A percentile compares a stretch with the other conserved stretches of the same genome.
Conservation (phyloP, 768 basidiomycete species). For the Exidia glandulosa region DNA sequence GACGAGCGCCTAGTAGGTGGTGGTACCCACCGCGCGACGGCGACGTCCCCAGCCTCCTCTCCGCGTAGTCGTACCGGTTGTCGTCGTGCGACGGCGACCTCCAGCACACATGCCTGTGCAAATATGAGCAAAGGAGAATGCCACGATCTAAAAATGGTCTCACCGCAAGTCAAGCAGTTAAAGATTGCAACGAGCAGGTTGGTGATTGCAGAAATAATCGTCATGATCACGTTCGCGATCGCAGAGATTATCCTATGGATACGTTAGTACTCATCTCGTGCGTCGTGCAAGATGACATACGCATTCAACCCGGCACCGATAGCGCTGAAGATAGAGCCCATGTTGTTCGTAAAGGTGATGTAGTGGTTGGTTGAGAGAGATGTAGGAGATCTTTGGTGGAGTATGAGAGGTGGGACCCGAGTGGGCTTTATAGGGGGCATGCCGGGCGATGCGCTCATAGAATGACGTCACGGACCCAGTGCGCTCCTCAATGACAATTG, state of each 20-base stretch:
- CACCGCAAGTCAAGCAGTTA: neutral
- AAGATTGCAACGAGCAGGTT: constrained; percentile 29
- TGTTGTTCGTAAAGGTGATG: too few relatives aligned
- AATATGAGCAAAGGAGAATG: too few relatives aligned
- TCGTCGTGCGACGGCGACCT: constrained; percentile 26
- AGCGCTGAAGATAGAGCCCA: constrained; percentile 53
- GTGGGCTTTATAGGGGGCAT: too few relatives aligned
- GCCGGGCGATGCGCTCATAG: too few relatives aligned
- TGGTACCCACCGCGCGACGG: neutral
- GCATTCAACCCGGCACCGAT: constrained; percentile 44
- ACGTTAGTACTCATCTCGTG: too few relatives aligned
- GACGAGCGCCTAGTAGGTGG: neutral
- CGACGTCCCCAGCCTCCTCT: neutral
- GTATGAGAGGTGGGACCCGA: too few relatives aligned
- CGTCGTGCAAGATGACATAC: too few relatives aligned
- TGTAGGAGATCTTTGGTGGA: too few relatives aligned
- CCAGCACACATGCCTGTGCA: constrained; percentile 48
- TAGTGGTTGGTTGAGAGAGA: too few relatives aligned
- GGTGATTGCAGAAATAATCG: constrained; percentile 48
- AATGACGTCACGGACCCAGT: too few relatives aligned
- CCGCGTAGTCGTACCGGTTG: neutral
- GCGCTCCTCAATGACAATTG: too few relatives aligned
- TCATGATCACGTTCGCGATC: constrained; percentile 47
- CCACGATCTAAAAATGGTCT: neutral
- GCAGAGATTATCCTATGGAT: constrained; percentile 51